Conservation (phyloP, 345 rosid genomes). For the Psidium friedrichsthalianum region DNA sequence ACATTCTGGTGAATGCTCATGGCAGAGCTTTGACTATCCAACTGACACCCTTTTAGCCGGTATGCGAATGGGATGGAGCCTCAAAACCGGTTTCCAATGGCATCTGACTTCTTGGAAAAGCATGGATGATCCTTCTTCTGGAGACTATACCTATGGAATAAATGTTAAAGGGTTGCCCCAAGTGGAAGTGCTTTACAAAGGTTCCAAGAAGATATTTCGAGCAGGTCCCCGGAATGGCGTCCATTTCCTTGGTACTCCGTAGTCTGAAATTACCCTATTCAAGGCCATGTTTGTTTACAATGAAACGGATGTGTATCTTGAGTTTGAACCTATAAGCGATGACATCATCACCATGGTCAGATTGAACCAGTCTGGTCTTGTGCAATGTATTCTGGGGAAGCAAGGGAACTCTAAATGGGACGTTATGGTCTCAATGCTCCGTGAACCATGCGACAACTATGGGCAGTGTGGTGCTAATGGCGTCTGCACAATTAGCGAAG, state of each 20-base stretch:
- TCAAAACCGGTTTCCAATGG: not conserved
- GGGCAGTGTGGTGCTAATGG: not conserved
- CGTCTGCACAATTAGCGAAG: not conserved
- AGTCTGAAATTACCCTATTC: constrained; percentile 3
- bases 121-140: constrained; percentile 11
- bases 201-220: not conserved
- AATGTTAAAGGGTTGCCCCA: constrained; percentile 18
- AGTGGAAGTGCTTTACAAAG: not conserved
- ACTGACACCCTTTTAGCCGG: constrained; percentile 22
- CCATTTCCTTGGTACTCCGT: constrained; percentile 11
- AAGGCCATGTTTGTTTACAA: constrained; percentile 3
- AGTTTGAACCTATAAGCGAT: not conserved
- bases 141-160: constrained; percentile 3
- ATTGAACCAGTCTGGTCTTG: not conserved
- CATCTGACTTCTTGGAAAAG: constrained; percentile 15
- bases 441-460: not conserved
- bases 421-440: not conserved
- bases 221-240: constrained; percentile 29
- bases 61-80: constrained; percentile 16
- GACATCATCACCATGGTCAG: not conserved
- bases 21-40: constrained; percentile 29
- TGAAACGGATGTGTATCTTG: constrained; percentile 5
- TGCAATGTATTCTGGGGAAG: not conserved
- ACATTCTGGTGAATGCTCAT: not conserved
- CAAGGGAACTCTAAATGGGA: not conserved